Conservation (phyloP, 495 filamentous ascomycete species). For the Penicillium cataractarum region DNA sequence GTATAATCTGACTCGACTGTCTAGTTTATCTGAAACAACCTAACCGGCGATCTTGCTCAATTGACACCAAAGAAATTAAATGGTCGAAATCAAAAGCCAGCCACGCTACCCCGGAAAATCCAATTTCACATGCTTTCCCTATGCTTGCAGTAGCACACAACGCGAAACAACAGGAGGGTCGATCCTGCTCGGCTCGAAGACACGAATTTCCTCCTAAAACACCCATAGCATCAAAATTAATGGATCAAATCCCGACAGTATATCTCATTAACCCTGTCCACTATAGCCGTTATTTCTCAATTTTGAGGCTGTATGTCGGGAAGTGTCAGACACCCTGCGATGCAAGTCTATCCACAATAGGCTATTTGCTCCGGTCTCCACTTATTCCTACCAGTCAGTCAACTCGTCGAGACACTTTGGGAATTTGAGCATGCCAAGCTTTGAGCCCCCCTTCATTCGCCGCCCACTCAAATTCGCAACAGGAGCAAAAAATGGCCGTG, state of each 20-base stretch:
- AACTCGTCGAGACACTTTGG: not conserved
- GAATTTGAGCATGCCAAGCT: not conserved
- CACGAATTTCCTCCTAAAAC: not conserved
- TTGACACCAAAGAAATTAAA: not conserved
- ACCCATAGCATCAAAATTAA: not conserved
- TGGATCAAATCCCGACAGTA: slow-evolving; percentile 27
- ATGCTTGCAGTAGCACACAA: not conserved
- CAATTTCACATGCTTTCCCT: not conserved
- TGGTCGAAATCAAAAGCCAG: not conserved
- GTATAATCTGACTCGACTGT: not conserved
- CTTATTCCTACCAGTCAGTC: too few species aligned
- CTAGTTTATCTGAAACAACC: not conserved
- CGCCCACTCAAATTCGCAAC: not conserved
- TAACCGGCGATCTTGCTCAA: not conserved
- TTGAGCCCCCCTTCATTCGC: not conserved
- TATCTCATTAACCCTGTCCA: slow-evolving; percentile 24
- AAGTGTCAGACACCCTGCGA: not conserved
- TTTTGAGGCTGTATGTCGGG: slow-evolving; percentile 31
- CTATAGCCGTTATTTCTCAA: slow-evolving; percentile 27
- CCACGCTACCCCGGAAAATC: not conserved
- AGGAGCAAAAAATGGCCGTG: not conserved
- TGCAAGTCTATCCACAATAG: slow-evolving; percentile 9
- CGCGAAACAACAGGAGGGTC: not conserved
- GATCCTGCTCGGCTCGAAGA: not conserved
- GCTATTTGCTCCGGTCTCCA: not conserved